These are phyloP conservation scores for Lentinula aciculospora DNA, from an alignment of 768 basidiomycete species.

Conservation along the genomic window DNA sequence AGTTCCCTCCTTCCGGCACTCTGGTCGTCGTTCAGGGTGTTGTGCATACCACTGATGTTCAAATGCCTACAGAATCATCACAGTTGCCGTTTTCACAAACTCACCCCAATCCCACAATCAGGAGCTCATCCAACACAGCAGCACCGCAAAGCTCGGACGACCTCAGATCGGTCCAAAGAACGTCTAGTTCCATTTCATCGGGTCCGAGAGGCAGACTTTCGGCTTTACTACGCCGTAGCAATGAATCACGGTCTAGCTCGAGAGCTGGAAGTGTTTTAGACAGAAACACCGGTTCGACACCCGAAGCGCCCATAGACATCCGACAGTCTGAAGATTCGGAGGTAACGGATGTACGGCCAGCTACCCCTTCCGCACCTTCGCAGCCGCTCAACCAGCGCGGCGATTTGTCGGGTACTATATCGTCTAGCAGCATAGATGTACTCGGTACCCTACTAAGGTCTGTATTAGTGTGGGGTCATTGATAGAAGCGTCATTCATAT, in stretches of 20 bases:
- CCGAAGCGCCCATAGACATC: neutral
- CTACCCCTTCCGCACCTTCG: neutral
- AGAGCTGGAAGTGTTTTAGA: conserved; percentile 16
- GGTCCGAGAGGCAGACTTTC: neutral
- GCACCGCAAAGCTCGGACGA: neutral
- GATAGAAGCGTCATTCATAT: neutral
- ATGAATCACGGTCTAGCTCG: neutral
- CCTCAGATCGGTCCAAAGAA: neutral
- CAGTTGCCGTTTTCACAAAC: neutral
- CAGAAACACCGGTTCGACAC: conserved; percentile 3
- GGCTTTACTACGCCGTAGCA: neutral
- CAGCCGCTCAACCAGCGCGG: neutral
- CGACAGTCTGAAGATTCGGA: neutral
- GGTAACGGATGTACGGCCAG: neutral
- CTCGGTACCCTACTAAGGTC: conserved; percentile 80
- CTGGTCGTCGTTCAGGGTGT: conserved; percentile 82
- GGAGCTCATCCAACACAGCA: neutral
- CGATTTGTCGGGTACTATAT: conserved; percentile 27
- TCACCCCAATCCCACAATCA: neutral
- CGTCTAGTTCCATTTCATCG: neutral
- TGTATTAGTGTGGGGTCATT: conserved; percentile 17
- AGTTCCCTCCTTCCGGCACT: conserved; percentile 44
- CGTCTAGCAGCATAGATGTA: conserved; percentile 76
- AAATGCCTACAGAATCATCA: conserved; percentile 21
- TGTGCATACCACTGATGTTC: conserved; percentile 70